Percentiles rank a stretch among this genome's conserved stretches.
phyloP scores from a whole-genome alignment of 2,329 filamentous ascomycete genomes.

The Cladophialophora exuberans region DNA sequence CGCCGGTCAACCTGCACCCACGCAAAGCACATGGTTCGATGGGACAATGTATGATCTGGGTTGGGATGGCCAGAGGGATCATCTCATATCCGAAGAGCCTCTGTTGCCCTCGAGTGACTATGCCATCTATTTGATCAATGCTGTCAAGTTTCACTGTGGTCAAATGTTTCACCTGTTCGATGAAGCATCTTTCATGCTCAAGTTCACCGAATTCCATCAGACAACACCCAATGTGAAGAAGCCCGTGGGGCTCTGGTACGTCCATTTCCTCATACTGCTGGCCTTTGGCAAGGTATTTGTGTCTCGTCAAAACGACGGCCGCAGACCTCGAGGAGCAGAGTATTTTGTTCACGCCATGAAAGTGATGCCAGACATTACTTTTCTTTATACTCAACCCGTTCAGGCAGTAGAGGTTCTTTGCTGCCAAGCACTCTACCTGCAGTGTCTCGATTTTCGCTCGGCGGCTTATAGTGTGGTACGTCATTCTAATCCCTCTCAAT shows the following conservation, averaged over 20 bases:
- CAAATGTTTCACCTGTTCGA: conserved; percentile 61
- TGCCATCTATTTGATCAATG: conserved; percentile 56
- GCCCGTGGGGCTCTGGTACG: conserved; percentile 53
- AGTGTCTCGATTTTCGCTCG: conserved; percentile 54
- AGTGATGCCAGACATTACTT: conserved; percentile 47
- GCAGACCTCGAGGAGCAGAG: conserved; percentile 51
- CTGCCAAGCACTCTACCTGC: conserved; percentile 57
- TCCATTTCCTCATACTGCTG: conserved; percentile 58
- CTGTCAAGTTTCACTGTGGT: conserved; percentile 60
- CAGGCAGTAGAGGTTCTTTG: conserved; percentile 55
- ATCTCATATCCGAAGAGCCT: conserved; percentile 37
- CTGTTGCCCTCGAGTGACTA: conserved; percentile 57
- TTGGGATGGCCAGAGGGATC: conserved; percentile 49
- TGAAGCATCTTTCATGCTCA: conserved; percentile 54
- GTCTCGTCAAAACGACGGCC: conserved; percentile 41
- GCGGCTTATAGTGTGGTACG: conserved; percentile 52
- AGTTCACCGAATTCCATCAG: conserved; percentile 47
- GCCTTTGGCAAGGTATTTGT: conserved; percentile 61
- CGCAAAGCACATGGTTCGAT: conserved; percentile 54
- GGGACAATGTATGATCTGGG: conserved; percentile 56
- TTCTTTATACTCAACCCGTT: conserved; percentile 48
- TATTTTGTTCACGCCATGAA: conserved; percentile 52
- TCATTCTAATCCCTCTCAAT: background rate
- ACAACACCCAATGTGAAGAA: conserved; percentile 34
- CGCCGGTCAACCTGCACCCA: conserved; percentile 47